These are phyloP conservation scores for Escallonia rubra DNA, from an alignment of 129 eudicot genomes.

Conservation along the genomic window DNA sequence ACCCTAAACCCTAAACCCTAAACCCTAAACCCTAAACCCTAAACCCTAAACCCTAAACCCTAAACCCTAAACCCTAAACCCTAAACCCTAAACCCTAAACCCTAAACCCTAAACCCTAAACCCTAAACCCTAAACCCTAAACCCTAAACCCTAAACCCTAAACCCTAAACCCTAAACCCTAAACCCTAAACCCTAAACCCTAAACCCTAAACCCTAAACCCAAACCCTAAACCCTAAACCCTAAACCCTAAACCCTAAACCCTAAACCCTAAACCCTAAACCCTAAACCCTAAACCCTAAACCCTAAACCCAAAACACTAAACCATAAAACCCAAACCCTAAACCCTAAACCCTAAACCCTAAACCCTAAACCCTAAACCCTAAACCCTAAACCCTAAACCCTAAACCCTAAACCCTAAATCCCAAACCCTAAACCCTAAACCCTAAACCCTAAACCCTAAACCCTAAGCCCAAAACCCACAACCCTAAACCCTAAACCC, in stretches of 20 bases:
- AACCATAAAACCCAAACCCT: no score
- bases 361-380: no score
- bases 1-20: background rate
- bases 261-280: conserved; percentile 3
- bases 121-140: conserved; percentile 6
- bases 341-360: no score
- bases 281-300: conserved; percentile 6
- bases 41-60: conserved; percentile 5
- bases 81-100: conserved; percentile 4
- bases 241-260: background rate
- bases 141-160: conserved; percentile 4
- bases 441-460: no score
- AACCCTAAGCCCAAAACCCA: no score
- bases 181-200: conserved; percentile 5
- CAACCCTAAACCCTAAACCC: no score
- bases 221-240: background rate
- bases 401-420: no score
- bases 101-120: conserved; percentile 4
- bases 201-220: background rate
- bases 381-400: no score
- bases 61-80: conserved; percentile 5
- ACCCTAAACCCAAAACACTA: no score
- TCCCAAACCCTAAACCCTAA: no score
- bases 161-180: conserved; percentile 3
- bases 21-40: conserved; percentile 4